Evolutionary conservation across 768 basidiomycete genomes (phyloP), one percentile per base, ranked within the genome.

Genomic region (Tylopilus sp.): DNA sequence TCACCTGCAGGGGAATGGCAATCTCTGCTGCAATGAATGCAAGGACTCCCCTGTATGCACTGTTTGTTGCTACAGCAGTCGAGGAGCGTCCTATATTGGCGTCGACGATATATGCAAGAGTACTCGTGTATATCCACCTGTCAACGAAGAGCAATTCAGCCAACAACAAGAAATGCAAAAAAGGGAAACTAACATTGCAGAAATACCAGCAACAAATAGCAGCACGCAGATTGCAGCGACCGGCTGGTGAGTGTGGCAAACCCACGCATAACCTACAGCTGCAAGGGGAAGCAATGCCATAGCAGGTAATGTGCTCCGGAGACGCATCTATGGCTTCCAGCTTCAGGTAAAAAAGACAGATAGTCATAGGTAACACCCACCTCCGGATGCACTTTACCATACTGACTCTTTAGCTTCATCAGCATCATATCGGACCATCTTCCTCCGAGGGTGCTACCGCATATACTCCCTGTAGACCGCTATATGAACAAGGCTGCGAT

Each of bases 61-160:
- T 88, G 64, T 95, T 95, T 38, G 76, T 70, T 1, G 92, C 90
- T 10, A 83, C 81, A 0, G 88, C 89, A 3, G 82, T 82, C 1
- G 89, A 87, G 1, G 89, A 90, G 10, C 88, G 80, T 8, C 93
- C 93, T 8, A 75, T 72, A 63, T 95, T 95, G 8, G 90, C 83
- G 61, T 96, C 93, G 17, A 94, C 89, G 38, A 94, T 80, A 63
- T 92, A 95, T 0, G 92, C 87, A 21, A 96, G 74, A 1, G 86
- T 85, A 34, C 81, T 84, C 3, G 81, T 73, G 63, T 85, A 87
- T 47, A 83, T 80, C 69, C 76, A 76, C 54, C 79, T 82, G 45
- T 37, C 14, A 5, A 19, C 8, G 26, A 28, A 36, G 40, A 48
- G 14, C 17, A 14, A 14, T 21, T 54, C 8, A 48, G 24, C 16